Evolutionary conservation across 1,284 basidiomycete genomes (phyloP).

Genomic region (Cystobasidium slooffiae): DNA sequence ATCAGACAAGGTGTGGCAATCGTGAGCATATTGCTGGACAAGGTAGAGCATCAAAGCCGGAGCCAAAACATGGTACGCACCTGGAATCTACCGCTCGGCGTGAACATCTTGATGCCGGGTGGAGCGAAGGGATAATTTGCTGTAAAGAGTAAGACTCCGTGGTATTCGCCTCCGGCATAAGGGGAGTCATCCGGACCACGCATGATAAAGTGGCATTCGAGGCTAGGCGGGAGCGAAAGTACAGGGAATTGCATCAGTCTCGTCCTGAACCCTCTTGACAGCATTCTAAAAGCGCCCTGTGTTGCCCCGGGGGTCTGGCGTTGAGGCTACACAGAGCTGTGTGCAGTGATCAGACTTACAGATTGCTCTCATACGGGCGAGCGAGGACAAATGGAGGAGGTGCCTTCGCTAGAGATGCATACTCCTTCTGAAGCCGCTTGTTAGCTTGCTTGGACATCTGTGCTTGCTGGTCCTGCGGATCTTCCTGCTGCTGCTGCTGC

Average conservation of each 20-base stretch:
- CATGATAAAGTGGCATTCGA: slow-evolving; percentile 53
- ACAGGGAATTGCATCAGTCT: neutral
- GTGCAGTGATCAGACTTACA: neutral
- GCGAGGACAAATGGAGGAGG: slow-evolving; percentile 53
- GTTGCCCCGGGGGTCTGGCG: neutral
- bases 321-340: neutral
- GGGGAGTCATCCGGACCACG: slow-evolving; percentile 49
- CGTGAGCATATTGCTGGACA: neutral
- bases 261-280: neutral
- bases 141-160: slow-evolving; percentile 51
- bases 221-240: slow-evolving; percentile 37
- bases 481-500: neutral
- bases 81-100: slow-evolving; percentile 52
- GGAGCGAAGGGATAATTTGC: slow-evolving; percentile 54
- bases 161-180: slow-evolving; percentile 52
- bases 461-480: neutral
- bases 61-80: neutral
- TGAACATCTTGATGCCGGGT: slow-evolving; percentile 52
- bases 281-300: neutral
- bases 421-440: slow-evolving; percentile 48
- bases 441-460: slow-evolving; percentile 43
- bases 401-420: slow-evolving; percentile 46
- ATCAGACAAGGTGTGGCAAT: neutral
- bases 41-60: neutral
- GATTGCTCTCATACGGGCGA: slow-evolving; percentile 50